Evolutionary conservation across 1,139 yeast species (phyloP).

Genomic region (Pneumocystis jirovecii): DNA sequence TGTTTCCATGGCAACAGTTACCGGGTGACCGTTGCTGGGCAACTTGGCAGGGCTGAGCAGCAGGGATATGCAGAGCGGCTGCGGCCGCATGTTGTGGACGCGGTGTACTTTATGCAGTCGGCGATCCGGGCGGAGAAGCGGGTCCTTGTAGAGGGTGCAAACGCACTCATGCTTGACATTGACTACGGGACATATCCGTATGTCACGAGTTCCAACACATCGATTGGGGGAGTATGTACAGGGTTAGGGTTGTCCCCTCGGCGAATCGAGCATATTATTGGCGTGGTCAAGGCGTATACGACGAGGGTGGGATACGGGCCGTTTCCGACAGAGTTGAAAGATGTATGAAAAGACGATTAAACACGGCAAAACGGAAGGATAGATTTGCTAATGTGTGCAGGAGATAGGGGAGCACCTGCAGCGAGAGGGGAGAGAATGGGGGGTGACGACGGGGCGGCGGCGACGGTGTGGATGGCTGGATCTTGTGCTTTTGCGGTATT

Average conservation of each 20-base stretch:
- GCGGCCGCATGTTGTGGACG: conserved; percentile 86
- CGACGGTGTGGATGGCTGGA: conserved; percentile 99
- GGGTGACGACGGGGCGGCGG: conserved; percentile 98
- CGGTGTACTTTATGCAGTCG: conserved; percentile 75
- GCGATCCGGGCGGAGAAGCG: conserved; percentile 68
- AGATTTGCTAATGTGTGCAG: conserved; percentile 28
- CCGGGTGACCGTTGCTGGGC: no score
- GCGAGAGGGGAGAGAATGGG: conserved; percentile 76
- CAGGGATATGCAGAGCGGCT: conserved; percentile 48
- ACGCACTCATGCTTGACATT: conserved; percentile 91
- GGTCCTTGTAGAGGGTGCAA: conserved; percentile 93
- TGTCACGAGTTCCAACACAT: conserved; percentile 89
- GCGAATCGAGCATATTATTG: conserved; percentile 63
- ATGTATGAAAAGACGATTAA: conserved; percentile 52
- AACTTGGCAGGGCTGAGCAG: neutral
- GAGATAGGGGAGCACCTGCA: conserved; percentile 73
- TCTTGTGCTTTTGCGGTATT: conserved; percentile 82
- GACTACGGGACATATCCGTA: conserved; percentile 98
- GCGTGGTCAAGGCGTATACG: conserved; percentile 96
- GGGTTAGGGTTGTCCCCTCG: conserved; percentile 93
- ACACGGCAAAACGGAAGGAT: conserved; percentile 82
- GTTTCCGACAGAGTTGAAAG: conserved; percentile 94
- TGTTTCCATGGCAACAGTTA: no score
- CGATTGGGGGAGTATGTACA: conserved; percentile 95
- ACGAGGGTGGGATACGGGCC: conserved; percentile 99